Evolutionary conservation across 2,329 filamentous ascomycete genomes (phyloP), one percentile per base, ranked within the genome.

Genomic region (Fusarium udum): DNA sequence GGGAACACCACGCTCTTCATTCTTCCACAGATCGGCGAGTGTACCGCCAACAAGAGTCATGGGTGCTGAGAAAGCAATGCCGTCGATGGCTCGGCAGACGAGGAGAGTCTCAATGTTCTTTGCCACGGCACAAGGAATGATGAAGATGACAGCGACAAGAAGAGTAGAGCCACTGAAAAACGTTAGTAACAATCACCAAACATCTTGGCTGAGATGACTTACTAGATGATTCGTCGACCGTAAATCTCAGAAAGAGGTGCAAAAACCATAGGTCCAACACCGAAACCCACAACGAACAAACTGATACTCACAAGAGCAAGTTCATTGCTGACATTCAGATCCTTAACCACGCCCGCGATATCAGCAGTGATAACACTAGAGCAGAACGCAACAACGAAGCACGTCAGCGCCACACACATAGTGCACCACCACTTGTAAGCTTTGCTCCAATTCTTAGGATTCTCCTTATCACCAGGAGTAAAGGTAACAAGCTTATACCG

Each of bases 31-130:
- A 83, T 97, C 94, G 16, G 93, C 92, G 11, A 97, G 83, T 1
- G 93, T 95, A 14, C 94, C 94, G 48, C 93, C 94, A 14, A 95
- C 93, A 3, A 96, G 86, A 0, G 93, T 95, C 92, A 97, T 95
- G 5, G 94, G 93, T 0, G 93, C 93, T 16, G 92, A 95, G 79
- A 95, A 95, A 11, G 92, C 92, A 63, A 96, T 93, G 51, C 94
- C 94, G 71, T 94, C 93, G 67, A 97, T 93, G 51, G 91, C 85
- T 69, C 94, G 90, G 79, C 91, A 94, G 32, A 94, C 91, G 11
- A 97, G 85, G 13, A 97, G 87, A 0, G 93, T 96, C 28, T 83
- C 87, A 36, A 95, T 93, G 74, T 95, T 96, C 75, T 91, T 85
- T 8, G 93, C 86, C 0, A 95, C 89, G 3, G 93, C 93, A 72